Evolutionary conservation across 169 alveolate genomes (phyloP), one percentile per base, ranked within the genome.

Genomic region (Theileria annulata): DNA sequence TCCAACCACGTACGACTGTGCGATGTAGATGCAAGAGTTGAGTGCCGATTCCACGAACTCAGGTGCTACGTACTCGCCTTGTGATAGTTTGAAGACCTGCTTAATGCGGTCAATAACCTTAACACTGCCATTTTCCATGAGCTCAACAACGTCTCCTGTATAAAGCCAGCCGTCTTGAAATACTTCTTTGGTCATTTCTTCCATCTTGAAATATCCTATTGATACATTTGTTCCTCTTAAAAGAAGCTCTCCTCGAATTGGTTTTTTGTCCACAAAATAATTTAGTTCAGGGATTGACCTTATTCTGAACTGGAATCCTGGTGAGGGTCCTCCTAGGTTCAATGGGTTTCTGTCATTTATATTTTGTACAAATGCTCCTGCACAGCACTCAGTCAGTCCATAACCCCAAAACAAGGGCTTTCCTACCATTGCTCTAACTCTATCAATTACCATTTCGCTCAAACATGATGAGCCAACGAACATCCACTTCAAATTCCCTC

Each of bases 21-120:
- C 87, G 59, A 91, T 87, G 64, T 73, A 77, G 15, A 87, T 51
- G 27, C 87, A 80, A 27, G 78, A 78, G 63, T 42, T 73, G 64
- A 87, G 88, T 49, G 86, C 68, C 27, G 93, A 84, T 76, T 93
- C 96, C 31, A 97, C 90, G 81, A 95, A 94, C 77, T 96, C 99
- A 9, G 98, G 98, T 37, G 99, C 96, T 19, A 97, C 96, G 85
- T 97, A 97, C 83, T 97, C 99, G 0, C 99, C 99, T 87, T 97
- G 98, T 0, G 96, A 81, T 72, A 97, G 95, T 81, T 97, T 97
- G 87, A 97, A 97, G n/a, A 96, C 93, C 88, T 96, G 96, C 83
- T 96, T 96, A 69, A 93, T 95, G 54, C 99, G 92, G 87, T 97
- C 99, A 59, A 97, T 93, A 62, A 97, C 86, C 72, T 92, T 90